Evolutionary conservation across 257 asterid species (phyloP).

Genomic region (Verbena officinalis): DNA sequence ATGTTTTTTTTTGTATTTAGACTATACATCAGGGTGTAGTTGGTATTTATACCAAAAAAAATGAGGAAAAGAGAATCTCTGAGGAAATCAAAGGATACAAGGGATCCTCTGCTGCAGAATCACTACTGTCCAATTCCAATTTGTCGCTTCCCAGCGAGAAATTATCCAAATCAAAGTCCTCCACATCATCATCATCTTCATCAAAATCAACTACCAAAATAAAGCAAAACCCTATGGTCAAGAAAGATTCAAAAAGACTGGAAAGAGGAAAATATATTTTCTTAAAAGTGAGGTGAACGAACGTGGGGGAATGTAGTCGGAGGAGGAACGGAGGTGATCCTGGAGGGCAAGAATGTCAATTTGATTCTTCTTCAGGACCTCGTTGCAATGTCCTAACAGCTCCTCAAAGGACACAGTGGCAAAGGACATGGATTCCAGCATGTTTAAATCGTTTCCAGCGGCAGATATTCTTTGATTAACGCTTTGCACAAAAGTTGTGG

Average conservation of each 20-base stretch:
- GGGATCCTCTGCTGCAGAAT: conserved; percentile 53
- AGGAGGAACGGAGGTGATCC: conserved; percentile 54
- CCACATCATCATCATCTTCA: conserved; percentile 48
- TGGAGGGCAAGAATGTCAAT: conserved; percentile 52
- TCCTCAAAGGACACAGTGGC: conserved; percentile 96
- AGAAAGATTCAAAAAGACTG: neutral
- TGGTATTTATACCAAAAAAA: no score
- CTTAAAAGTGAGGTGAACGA: conserved; percentile 24
- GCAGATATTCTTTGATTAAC: conserved; percentile 61
- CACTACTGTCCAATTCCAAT: conserved; percentile 26
- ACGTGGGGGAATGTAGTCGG: conserved; percentile 44
- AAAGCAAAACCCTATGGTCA: neutral
- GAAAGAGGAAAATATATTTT: neutral
- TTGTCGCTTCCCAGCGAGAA: conserved; percentile 33
- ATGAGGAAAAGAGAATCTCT: no score
- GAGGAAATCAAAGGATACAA: conserved; percentile 57
- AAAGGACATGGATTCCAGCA: conserved; percentile 83
- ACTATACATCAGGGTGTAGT: no score
- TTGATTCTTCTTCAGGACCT: conserved; percentile 74
- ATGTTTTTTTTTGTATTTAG: no score
- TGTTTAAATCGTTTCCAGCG: conserved; percentile 65
- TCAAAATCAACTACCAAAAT: conserved; percentile 49
- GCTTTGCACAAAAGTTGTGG: conserved; percentile 77
- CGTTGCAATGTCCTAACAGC: conserved; percentile 88
- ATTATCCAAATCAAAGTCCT: conserved; percentile 37